Conservation (phyloP, 805 yeast species). For the Saccharomycopsis oosterbeekiorum region DNA sequence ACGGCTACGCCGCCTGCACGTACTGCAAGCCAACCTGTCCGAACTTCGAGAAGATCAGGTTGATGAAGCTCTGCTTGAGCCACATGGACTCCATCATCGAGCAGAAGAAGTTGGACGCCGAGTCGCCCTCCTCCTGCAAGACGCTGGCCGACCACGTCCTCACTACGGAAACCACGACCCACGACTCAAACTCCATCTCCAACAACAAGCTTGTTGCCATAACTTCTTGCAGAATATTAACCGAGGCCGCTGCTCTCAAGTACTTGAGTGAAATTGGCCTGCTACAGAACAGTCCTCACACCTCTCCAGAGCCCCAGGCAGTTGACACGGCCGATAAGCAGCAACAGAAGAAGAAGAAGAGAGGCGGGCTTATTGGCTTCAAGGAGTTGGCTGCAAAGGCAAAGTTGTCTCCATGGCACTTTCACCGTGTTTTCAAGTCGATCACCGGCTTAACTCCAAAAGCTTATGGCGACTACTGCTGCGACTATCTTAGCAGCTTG, state of each 20-base stretch:
- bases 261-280: constrained; percentile 21
- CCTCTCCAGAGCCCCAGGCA: constrained; percentile 1
- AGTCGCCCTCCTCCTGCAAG: constrained; percentile 27
- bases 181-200: constrained; percentile 21
- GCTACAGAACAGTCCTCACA: constrained; percentile 6
- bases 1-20: constrained; percentile 43
- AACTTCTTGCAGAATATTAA: constrained; percentile 73
- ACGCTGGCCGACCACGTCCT: constrained; percentile 37
- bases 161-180: neutral
- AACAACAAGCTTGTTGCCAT: constrained; percentile 48
- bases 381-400: constrained; percentile 82
- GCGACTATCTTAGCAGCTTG: constrained; percentile 29
- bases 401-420: constrained; percentile 84
- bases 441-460: constrained; percentile 84
- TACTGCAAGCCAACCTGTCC: constrained; percentile 41
- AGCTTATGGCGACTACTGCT: constrained; percentile 59
- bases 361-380: constrained; percentile 76
- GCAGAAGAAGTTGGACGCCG: neutral
- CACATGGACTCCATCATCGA: constrained; percentile 49
- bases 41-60: constrained; percentile 18
- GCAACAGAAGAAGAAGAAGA: constrained; percentile 39
- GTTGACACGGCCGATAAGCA: constrained; percentile 14
- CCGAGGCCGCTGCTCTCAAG: constrained; percentile 59
- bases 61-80: constrained; percentile 41
- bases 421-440: constrained; percentile 80